A percentile compares a stretch with the other conserved stretches of the same genome.
These are phyloP conservation scores for Litsea cubeba DNA, from an alignment of 164 flowering plant species.

Conservation along the genomic window DNA sequence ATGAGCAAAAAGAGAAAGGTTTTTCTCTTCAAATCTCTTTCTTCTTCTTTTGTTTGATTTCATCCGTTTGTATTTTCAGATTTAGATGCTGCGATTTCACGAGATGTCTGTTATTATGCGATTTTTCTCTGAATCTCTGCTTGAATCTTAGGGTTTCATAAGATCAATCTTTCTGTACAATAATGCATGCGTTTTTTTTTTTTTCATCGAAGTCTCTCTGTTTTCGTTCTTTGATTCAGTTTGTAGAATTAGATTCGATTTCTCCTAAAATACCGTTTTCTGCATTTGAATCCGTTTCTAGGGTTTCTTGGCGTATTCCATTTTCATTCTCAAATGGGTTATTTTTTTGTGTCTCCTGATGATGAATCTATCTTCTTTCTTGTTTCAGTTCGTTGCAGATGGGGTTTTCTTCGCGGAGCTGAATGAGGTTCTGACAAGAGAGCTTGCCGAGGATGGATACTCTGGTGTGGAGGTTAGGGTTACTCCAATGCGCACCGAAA, in stretches of 20 bases:
- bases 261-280: too few relatives aligned
- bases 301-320: too few relatives aligned
- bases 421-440: constrained; percentile 56
- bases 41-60: neutral
- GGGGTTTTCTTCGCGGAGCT: constrained; percentile 66
- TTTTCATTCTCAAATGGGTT: too few relatives aligned
- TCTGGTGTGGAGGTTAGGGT: constrained; percentile 74
- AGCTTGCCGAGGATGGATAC: constrained; percentile 72
- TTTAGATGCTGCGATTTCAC: neutral
- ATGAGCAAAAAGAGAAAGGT: constrained; percentile 73
- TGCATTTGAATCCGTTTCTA: too few relatives aligned
- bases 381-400: constrained; percentile 54
- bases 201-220: neutral
- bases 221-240: too few relatives aligned
- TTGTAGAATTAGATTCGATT: too few relatives aligned
- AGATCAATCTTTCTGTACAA: too few relatives aligned
- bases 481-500: constrained; percentile 72
- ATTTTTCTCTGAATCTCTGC: too few relatives aligned
- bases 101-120: neutral
- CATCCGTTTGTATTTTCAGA: neutral
- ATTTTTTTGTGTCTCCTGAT: neutral
- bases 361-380: neutral
- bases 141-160: too few relatives aligned
- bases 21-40: neutral
- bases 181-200: too few relatives aligned